phyloP scores from a whole-genome alignment of 805 yeast species.

The Yarrowia sp. region DNA sequence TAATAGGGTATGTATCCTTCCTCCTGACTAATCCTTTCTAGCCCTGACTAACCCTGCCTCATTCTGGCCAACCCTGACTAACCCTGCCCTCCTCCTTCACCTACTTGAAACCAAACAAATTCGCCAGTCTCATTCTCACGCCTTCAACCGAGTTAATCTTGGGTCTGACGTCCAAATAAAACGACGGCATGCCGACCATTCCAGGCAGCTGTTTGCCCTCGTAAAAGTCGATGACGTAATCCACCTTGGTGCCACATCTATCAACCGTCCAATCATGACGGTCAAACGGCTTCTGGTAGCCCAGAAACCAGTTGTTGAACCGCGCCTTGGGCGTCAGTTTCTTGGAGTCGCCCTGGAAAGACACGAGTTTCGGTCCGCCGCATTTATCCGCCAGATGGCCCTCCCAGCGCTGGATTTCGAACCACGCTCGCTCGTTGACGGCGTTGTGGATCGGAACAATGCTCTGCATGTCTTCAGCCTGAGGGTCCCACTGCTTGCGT shows the following conservation, averaged over 20 bases:
- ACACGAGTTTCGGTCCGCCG: conserved; percentile 84
- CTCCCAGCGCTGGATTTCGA: conserved; percentile 85
- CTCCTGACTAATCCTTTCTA: too few relatives aligned
- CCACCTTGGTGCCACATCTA: conserved; percentile 82
- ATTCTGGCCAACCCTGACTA: too few relatives aligned
- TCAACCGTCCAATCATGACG: conserved; percentile 94
- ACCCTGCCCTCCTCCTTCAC: too few relatives aligned
- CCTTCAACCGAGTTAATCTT: conserved; percentile 86
- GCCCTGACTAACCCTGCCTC: too few relatives aligned
- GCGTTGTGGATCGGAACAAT: conserved; percentile 94
- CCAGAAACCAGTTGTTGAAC: conserved; percentile 63
- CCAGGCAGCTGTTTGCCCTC: conserved; percentile 60
- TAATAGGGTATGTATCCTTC: too few relatives aligned
- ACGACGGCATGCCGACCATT: conserved; percentile 60
- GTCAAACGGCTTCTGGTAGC: conserved; percentile 85
- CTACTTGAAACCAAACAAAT: conserved; percentile 56
- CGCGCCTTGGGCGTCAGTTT: conserved; percentile 89
- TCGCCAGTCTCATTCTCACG: conserved; percentile 66
- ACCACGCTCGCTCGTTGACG: conserved; percentile 94
- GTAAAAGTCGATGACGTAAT: conserved; percentile 93
- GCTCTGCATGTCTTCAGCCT: conserved; percentile 80
- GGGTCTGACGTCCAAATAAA: conserved; percentile 90
- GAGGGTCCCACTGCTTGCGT: conserved; percentile 87
- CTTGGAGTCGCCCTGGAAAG: conserved; percentile 87
- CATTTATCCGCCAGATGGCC: conserved; percentile 52